Conservation (phyloP, 306 rosid genomes). For the Lablab purpureus region DNA sequence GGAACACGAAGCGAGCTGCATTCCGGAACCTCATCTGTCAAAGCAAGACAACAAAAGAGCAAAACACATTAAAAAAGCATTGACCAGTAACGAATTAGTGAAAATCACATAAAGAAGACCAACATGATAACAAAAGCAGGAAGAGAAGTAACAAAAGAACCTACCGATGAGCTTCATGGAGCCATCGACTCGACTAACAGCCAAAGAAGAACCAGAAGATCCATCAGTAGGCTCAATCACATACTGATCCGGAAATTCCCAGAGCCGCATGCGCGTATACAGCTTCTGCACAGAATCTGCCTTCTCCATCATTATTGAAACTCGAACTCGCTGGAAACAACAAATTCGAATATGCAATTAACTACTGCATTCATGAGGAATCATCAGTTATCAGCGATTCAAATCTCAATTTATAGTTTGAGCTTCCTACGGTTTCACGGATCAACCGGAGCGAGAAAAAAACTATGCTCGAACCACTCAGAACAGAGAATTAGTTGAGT, state of each 20-base stretch:
- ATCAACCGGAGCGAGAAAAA: constrained; percentile 4
- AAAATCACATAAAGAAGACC: not conserved
- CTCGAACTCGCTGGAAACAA: constrained; percentile 49
- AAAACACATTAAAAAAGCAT: not conserved
- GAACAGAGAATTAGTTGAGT: constrained; percentile 22
- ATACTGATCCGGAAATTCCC: constrained; percentile 94
- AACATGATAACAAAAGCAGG: not conserved
- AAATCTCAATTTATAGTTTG: constrained; percentile 19
- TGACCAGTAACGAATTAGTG: not conserved
- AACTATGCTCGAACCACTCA: constrained; percentile 22
- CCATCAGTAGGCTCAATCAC: constrained; percentile 96
- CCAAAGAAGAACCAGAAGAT: constrained; percentile 77
- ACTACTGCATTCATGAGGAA: constrained; percentile 22
- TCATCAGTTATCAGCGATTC: constrained; percentile 12
- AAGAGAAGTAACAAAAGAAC: constrained; percentile 36
- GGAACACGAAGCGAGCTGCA: constrained; percentile 76
- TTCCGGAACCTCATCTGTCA: constrained; percentile 83
- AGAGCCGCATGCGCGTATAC: constrained; percentile 83
- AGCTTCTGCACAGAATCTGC: constrained; percentile 86
- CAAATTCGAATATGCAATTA: constrained; percentile 18
- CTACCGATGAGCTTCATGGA: constrained; percentile 86
- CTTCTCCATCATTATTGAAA: constrained; percentile 80
- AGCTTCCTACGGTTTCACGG: not conserved
- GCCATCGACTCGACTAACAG: constrained; percentile 77
- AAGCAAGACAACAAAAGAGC: constrained; percentile 30